A percentile compares a stretch with the other conserved stretches of the same genome.
Conservation (phyloP, 2,329 filamentous ascomycete genomes). For the Hymenoscyphus scutula region DNA sequence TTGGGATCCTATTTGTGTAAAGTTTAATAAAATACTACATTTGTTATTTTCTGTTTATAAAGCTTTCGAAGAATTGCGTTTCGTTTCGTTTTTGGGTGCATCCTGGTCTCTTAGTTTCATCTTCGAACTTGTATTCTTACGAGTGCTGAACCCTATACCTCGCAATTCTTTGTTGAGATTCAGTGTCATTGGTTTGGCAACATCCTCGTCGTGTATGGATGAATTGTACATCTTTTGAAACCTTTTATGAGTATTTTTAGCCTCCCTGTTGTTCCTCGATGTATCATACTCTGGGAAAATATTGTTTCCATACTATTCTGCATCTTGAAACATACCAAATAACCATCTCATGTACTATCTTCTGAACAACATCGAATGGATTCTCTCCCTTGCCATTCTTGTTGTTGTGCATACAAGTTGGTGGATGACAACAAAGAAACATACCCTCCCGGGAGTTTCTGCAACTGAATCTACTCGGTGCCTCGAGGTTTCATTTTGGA, state of each 20-base stretch:
- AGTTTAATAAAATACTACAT: constrained; percentile 24
- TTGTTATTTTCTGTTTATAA: background rate
- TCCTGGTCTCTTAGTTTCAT: too few species aligned
- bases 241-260: background rate
- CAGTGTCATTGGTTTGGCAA: too few species aligned
- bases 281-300: background rate
- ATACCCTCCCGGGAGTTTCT: background rate
- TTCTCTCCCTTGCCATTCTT: background rate
- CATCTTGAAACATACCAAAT: background rate
- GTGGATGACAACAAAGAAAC: background rate
- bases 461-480: background rate
- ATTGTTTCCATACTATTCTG: background rate
- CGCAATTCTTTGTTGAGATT: too few species aligned
- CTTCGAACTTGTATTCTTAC: too few species aligned
- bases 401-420: too few species aligned
- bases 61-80: too few species aligned
- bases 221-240: background rate
- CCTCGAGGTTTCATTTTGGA: background rate
- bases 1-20: constrained; percentile 32
- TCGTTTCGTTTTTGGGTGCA: too few species aligned
- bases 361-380: background rate
- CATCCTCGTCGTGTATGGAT: background rate
- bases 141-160: too few species aligned
- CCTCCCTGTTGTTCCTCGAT: background rate
- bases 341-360: background rate